Percentiles rank a stretch among this genome's conserved stretches.
Conservation (phyloP, 495 filamentous ascomycete genomes). For the Podospora bellae-mahoneyi region DNA sequence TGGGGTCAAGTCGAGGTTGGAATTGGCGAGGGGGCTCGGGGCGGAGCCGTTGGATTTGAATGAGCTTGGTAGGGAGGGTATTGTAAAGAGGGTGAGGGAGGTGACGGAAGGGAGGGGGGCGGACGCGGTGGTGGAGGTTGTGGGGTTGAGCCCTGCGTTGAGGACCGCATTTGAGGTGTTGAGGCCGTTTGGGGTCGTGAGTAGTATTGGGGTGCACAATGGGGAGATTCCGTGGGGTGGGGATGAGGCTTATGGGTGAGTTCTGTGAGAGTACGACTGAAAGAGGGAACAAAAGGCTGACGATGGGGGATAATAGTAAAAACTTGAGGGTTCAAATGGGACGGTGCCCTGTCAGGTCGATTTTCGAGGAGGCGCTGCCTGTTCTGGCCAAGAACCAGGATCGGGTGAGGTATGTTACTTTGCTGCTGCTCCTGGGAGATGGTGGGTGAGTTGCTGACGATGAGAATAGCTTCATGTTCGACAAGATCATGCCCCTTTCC, state of each 20-base stretch:
- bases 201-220: constrained; percentile 90
- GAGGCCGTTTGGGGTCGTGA: constrained; percentile 82
- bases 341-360: constrained; percentile 82
- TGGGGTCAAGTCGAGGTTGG: constrained; percentile 71
- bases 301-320: constrained; percentile 48
- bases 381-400: constrained; percentile 80
- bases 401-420: constrained; percentile 63
- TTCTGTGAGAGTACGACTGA: not conserved
- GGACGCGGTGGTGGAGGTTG: constrained; percentile 88
- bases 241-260: constrained; percentile 69
- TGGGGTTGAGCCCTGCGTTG: constrained; percentile 79
- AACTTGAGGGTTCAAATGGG: constrained; percentile 93
- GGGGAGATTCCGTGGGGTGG: constrained; percentile 85
- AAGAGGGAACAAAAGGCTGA: constrained; percentile 4
- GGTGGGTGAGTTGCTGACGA: constrained; percentile 17
- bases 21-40: constrained; percentile 71
- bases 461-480: constrained; percentile 75
- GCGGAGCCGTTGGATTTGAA: constrained; percentile 85
- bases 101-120: constrained; percentile 80
- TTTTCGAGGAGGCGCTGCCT: constrained; percentile 74
- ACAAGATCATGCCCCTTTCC: constrained; percentile 85
- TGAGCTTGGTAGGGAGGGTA: constrained; percentile 55
- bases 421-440: not conserved
- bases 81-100: constrained; percentile 69
- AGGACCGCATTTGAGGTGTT: constrained; percentile 80